A percentile compares a stretch with the other conserved stretches of the same genome.
Evolutionary conservation across 1,139 yeast species (phyloP).

Genomic region (Meyerozyma elateridarum): DNA sequence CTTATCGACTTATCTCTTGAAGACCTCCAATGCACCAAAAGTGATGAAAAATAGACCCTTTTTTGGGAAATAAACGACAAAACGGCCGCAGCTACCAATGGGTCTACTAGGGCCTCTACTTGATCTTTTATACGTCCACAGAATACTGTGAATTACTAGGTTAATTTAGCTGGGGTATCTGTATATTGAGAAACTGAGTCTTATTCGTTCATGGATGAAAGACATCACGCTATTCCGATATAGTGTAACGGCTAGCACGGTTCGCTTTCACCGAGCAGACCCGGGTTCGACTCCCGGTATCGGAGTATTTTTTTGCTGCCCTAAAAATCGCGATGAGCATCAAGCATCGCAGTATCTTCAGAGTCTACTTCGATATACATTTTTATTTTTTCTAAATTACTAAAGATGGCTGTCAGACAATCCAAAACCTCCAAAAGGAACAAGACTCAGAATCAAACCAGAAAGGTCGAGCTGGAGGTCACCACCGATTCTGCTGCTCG

Average conservation of each 20-base stretch:
- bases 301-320: slow-evolving; percentile 39
- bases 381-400: background rate
- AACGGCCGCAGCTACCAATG: no score
- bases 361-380: no score
- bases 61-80: no score
- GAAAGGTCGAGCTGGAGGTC: slow-evolving; percentile 64
- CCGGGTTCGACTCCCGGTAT: slow-evolving; percentile 84
- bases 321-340: slow-evolving; percentile 3
- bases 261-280: slow-evolving; percentile 79
- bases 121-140: no score
- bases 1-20: slow-evolving; percentile 5
- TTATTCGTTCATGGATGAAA: no score
- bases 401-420: slow-evolving; percentile 52
- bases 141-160: no score
- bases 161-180: no score
- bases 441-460: slow-evolving; percentile 46
- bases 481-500: slow-evolving; percentile 60
- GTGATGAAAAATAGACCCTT: no score
- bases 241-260: slow-evolving; percentile 83
- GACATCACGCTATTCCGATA: no score
- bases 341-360: no score
- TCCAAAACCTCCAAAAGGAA: slow-evolving; percentile 56
- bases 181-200: no score
- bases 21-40: background rate
- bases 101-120: no score